phyloP scores from a whole-genome alignment of 495 filamentous ascomycete species.

The Amphirosellinia nigrospora region DNA sequence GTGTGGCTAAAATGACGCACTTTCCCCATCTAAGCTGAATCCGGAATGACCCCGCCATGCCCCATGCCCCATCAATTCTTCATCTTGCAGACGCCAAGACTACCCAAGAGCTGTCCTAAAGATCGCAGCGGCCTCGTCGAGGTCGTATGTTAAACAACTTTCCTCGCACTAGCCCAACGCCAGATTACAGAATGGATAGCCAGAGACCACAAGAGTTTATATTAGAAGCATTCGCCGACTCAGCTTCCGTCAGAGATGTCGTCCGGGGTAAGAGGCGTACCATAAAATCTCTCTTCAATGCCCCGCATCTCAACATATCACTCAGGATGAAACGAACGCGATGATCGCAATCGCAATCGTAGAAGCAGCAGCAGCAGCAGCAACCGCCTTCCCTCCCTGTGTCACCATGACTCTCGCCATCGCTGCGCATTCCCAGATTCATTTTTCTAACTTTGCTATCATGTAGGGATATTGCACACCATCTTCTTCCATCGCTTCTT shows the following conservation, averaged over 20 bases:
- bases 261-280: slow-evolving; percentile 72
- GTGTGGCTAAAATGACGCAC: slow-evolving; percentile 41
- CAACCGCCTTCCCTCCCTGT: background rate
- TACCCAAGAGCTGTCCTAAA: slow-evolving; percentile 21
- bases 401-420: background rate
- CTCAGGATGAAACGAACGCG: background rate
- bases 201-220: slow-evolving; percentile 78
- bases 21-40: background rate
- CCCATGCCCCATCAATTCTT: slow-evolving; percentile 16
- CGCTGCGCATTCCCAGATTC: background rate
- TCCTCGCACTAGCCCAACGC: slow-evolving; percentile 8
- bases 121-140: slow-evolving; percentile 23
- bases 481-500: slow-evolving; percentile 99
- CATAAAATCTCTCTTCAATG: slow-evolving; percentile 24
- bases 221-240: slow-evolving; percentile 83
- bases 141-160: slow-evolving; percentile 4
- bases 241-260: slow-evolving; percentile 82
- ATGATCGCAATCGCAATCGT: background rate
- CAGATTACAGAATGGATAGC: slow-evolving; percentile 52
- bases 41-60: slow-evolving; percentile 26
- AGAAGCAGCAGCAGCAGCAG: too few relatives aligned
- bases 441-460: background rate
- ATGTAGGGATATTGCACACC: slow-evolving; percentile 85
- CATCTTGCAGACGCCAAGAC: slow-evolving; percentile 29
- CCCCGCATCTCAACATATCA: slow-evolving; percentile 27